Conservation (phyloP, 108 stramenopile genomes). For the Tribonema minus region DNA sequence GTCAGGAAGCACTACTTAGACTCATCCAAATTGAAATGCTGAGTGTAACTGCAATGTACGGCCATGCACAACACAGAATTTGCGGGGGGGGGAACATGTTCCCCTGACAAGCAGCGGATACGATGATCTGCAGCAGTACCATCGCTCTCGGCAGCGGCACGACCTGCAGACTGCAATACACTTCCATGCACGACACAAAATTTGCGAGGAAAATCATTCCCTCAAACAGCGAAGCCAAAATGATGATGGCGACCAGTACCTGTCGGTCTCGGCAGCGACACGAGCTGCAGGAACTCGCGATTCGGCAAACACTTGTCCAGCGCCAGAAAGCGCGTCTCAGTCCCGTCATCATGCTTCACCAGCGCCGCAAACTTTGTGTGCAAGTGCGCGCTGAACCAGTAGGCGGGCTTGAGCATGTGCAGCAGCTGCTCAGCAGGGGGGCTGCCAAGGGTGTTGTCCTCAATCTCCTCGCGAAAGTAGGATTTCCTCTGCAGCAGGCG, state of each 20-base stretch:
- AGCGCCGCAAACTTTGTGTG: slow-evolving; percentile 90
- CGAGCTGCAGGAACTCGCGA: slow-evolving; percentile 77
- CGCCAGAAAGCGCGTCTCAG: slow-evolving; percentile 85
- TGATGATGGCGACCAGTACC: background rate
- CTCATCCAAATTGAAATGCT: too few species aligned
- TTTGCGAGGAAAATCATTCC: too few species aligned
- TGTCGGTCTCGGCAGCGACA: slow-evolving; percentile 13
- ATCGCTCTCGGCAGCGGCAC: background rate
- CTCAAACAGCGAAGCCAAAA: too few species aligned
- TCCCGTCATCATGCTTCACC: slow-evolving; percentile 59
- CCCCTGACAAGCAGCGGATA: too few species aligned
- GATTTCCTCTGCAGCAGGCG: slow-evolving; percentile 63
- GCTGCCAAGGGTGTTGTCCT: slow-evolving; percentile 78
- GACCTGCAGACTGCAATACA: background rate
- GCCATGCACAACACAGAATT: background rate
- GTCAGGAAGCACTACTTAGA: too few species aligned
- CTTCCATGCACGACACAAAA: background rate
- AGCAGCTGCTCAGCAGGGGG: slow-evolving; percentile 76
- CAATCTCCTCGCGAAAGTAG: slow-evolving; percentile 76
- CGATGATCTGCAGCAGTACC: too few species aligned
- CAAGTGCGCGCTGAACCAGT: slow-evolving; percentile 96
- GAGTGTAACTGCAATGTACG: background rate
- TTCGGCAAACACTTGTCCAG: slow-evolving; percentile 96
- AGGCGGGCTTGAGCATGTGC: slow-evolving; percentile 70
- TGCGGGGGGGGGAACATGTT: too few species aligned